phyloP scores from a whole-genome alignment of 495 filamentous ascomycete species.

The Aspergillus nidulans region DNA sequence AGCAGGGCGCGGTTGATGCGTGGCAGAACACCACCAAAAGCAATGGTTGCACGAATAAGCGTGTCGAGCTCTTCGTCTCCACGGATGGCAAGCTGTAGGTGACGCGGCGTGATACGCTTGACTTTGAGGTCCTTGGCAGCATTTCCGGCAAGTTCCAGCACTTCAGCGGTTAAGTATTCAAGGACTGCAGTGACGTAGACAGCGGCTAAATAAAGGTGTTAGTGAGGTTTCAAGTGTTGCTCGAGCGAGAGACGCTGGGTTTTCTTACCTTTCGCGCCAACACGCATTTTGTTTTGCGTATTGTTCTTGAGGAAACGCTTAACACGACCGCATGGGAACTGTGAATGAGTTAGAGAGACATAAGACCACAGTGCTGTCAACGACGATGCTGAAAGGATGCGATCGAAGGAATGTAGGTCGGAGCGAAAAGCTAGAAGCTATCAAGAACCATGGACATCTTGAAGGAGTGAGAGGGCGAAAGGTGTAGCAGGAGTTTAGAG shows the following conservation, averaged over 20 bases:
- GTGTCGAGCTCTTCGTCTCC: constrained; percentile 98
- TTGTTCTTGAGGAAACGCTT: constrained; percentile 99
- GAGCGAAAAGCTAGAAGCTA: background rate
- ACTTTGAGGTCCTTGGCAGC: constrained; percentile 99
- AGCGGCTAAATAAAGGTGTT: constrained; percentile 53
- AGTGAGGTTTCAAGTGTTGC: background rate
- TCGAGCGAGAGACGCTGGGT: background rate
- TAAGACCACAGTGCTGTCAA: background rate
- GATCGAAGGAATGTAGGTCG: background rate
- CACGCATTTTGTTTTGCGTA: constrained; percentile 99
- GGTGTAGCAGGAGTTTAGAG: background rate
- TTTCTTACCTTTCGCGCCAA: constrained; percentile 79
- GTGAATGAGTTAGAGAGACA: constrained; percentile 17
- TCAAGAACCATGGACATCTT: background rate
- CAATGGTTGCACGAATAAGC: constrained; percentile 94
- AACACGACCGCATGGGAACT: constrained; percentile 99
- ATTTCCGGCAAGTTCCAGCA: constrained; percentile 96
- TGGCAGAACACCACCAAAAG: constrained; percentile 94
- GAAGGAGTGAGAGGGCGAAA: background rate
- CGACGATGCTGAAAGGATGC: background rate
- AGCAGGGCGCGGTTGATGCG: constrained; percentile 98
- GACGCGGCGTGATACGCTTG: constrained; percentile 98
- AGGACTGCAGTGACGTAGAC: constrained; percentile 98
- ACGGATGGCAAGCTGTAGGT: constrained; percentile 95
- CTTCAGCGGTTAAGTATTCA: constrained; percentile 97